A percentile compares a stretch with the other conserved stretches of the same genome.
These are phyloP conservation scores for Tremellales sp. DNA, from an alignment of 1,284 basidiomycete genomes.

Conservation along the genomic window DNA sequence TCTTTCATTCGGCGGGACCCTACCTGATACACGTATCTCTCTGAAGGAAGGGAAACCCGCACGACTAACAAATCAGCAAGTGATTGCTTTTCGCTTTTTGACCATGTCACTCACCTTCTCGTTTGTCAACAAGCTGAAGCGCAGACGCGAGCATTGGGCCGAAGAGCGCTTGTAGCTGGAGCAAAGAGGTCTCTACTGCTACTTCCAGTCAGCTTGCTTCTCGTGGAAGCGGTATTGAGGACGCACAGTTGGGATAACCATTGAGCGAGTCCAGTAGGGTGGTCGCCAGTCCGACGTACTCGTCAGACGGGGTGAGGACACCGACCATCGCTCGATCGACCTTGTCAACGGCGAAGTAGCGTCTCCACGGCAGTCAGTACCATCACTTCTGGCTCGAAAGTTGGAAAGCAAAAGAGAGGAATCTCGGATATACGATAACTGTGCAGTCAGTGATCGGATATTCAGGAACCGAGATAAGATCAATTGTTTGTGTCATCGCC, in stretches of 20 bases:
- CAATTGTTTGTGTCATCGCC: too few species aligned
- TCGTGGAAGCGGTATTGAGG: too few species aligned
- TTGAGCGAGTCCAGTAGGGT: not conserved
- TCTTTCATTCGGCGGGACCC: not conserved
- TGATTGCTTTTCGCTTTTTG: not conserved
- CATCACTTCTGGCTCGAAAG: too few species aligned
- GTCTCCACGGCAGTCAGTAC: too few species aligned
- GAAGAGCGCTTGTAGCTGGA: constrained; percentile 37
- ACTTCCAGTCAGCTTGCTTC: not conserved
- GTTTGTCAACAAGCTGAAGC: constrained; percentile 38
- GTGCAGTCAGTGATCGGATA: too few species aligned
- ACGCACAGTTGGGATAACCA: too few species aligned
- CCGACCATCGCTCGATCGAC: too few species aligned
- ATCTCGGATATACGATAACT: too few species aligned
- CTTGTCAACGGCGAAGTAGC: too few species aligned
- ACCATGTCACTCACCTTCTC: constrained; percentile 30
- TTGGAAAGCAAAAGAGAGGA: too few species aligned
- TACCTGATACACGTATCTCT: constrained; percentile 31
- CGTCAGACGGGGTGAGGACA: not conserved
- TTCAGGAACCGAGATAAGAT: too few species aligned
- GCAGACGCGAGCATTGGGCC: constrained; percentile 41
- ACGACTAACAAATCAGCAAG: constrained; percentile 25
- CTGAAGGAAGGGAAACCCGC: constrained; percentile 21
- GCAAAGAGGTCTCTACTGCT: constrained; percentile 26
- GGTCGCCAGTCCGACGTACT: not conserved